Percentiles rank a stretch among this genome's conserved stretches.
Evolutionary conservation across 306 rosid species (phyloP).

Genomic region (Aeschynomene evenia): DNA sequence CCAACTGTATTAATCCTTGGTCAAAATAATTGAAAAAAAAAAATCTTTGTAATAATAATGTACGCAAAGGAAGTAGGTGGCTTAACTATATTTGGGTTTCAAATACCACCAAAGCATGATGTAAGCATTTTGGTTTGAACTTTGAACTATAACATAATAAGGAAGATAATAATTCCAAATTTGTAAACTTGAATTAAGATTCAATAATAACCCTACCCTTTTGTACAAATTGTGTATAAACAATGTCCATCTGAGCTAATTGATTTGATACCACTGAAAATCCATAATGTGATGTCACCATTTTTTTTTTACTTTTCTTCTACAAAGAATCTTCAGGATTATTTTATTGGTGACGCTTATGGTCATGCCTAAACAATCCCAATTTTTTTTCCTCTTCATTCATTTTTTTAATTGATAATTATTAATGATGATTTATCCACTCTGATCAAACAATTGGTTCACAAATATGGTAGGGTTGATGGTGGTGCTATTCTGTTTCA

Average conservation of each 20-base stretch:
- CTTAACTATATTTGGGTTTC: background rate
- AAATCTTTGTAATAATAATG: background rate
- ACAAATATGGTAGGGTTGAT: constrained; percentile 42
- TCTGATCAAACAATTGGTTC: constrained; percentile 50
- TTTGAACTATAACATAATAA: background rate
- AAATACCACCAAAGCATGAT: constrained; percentile 27
- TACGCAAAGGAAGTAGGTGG: background rate
- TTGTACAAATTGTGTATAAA: constrained; percentile 1
- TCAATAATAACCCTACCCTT: background rate
- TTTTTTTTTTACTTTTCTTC: background rate
- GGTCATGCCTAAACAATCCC: constrained; percentile 36
- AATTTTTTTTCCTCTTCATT: no score
- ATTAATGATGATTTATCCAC: constrained; percentile 24
- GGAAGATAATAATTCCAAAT: constrained; percentile 15
- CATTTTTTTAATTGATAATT: constrained; percentile 27
- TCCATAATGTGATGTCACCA: constrained; percentile 22
- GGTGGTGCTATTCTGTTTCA: constrained; percentile 41
- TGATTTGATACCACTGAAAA: constrained; percentile 30
- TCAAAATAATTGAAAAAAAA: constrained; percentile 17
- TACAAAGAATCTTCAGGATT: constrained; percentile 36
- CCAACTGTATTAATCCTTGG: constrained; percentile 23
- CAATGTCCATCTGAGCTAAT: constrained; percentile 13
- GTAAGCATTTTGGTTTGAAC: constrained; percentile 4
- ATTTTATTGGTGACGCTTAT: constrained; percentile 33
- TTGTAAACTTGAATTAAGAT: background rate